Evolutionary conservation across 352 stramenopile species (phyloP), one percentile per base, ranked within the genome.

Genomic region (Phytophthora boehmeriae): DNA sequence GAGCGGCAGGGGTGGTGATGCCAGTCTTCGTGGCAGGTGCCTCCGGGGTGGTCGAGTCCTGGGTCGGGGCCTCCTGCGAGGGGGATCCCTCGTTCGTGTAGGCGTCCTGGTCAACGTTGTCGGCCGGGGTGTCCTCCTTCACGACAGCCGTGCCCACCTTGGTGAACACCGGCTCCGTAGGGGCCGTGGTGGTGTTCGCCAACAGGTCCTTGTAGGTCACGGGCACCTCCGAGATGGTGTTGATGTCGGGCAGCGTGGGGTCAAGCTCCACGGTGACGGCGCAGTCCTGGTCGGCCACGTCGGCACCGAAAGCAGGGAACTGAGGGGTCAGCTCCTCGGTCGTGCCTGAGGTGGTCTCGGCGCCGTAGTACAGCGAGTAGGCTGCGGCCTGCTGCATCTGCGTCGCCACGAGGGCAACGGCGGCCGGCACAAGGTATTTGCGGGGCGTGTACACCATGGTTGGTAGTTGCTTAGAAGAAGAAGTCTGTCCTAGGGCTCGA

Each of bases 391-490:
- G 55, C 41, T 74, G 60, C 42, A 70, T 70, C 55, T 71, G 54
- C 50, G 66, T n/a, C 5, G 45, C 47, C 23, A 64, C 55, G 34
- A 48, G 28, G 19, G 44, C 62, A 0, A 75, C 23, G 28, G 56
- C 62, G 17, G 67, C 62, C 9, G 67, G 51, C 46, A 75, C 38
- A n/a, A 71, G 67, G 44, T 68, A 75, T 3, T 47, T 57, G 52
- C 51, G 44, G n/a, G 66, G 62, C 22, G 61, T 62, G 52, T 57
- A 68, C 17, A 75, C 66, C 66, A 71, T 75, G 14, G 27, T 54
- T 64, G 46, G n/a, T 22, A 54, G 45, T 22, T 22, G 38, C 10
- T 42, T 42, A 14, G 32, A 39, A 5, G n/a, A 19, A 42, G 39
- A 4, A 44, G 38, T 44, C 16, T 22, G 38, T 44, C 38, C 38